These are phyloP conservation scores for Aquilaria agallochum DNA, from an alignment of 441 rosid genomes.

Conservation along the genomic window DNA sequence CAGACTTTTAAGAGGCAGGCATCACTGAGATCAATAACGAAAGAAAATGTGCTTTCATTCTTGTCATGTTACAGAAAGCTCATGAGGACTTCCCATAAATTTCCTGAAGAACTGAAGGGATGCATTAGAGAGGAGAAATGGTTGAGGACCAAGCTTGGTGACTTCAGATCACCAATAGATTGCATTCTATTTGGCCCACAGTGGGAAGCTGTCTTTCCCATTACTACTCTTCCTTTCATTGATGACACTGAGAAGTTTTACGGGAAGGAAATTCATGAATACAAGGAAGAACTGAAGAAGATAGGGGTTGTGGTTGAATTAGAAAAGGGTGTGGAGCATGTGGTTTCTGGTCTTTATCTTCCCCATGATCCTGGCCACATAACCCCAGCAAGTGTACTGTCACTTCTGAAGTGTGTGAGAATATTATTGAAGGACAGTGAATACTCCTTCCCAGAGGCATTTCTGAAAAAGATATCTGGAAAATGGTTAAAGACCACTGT, in stretches of 20 bases:
- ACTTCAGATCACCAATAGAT: conserved; percentile 39
- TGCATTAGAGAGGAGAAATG: conserved; percentile 40
- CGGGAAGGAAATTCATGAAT: conserved; percentile 37
- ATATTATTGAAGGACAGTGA: conserved; percentile 23
- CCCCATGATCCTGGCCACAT: conserved; percentile 26
- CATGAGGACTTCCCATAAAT: conserved; percentile 11
- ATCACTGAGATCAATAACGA: conserved; percentile 29
- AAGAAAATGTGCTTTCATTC: conserved; percentile 27
- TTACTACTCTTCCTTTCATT: conserved; percentile 55
- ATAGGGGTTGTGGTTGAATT: conserved; percentile 41
- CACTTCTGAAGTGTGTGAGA: conserved; percentile 45
- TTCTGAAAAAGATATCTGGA: conserved; percentile 26
- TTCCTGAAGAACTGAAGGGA: conserved; percentile 26
- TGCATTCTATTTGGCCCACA: conserved; percentile 53
- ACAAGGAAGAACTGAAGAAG: conserved; percentile 36
- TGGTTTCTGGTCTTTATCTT: conserved; percentile 32
- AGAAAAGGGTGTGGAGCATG: conserved; percentile 45
- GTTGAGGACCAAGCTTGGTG: conserved; percentile 57
- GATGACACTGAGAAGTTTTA: conserved; percentile 44
- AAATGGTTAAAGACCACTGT: conserved; percentile 53
- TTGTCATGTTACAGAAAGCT: conserved; percentile 45
- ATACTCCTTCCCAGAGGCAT: conserved; percentile 20
- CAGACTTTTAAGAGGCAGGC: conserved; percentile 32
- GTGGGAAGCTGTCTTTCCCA: conserved; percentile 49
- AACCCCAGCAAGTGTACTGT: conserved; percentile 26